Evolutionary conservation across 176 grass and related monocot species (phyloP).

Genomic region (Rhynchospora pubera): DNA sequence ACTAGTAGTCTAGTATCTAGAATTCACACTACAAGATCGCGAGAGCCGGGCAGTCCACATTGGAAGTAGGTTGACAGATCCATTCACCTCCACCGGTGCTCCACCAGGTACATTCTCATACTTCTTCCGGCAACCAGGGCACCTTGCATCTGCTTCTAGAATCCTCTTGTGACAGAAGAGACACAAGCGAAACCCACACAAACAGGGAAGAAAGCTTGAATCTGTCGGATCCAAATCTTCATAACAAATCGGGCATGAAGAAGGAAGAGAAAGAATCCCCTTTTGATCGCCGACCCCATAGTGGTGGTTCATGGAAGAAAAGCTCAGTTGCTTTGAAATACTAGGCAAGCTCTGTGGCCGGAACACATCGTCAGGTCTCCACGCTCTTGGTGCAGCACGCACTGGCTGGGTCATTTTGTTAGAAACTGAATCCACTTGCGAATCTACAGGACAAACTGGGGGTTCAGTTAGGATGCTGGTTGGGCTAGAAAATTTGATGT

Average conservation of each 20-base stretch:
- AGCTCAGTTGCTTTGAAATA: slow-evolving; percentile 75
- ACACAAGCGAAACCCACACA: slow-evolving; percentile 77
- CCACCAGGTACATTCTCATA: slow-evolving; percentile 39
- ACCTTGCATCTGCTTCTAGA: slow-evolving; percentile 68
- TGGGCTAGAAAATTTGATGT: slow-evolving; percentile 30
- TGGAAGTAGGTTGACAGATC: slow-evolving; percentile 26
- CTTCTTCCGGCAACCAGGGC: slow-evolving; percentile 93
- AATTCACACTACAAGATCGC: slow-evolving; percentile 77
- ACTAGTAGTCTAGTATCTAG: slow-evolving; percentile 51
- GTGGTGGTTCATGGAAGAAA: slow-evolving; percentile 39
- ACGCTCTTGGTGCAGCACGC: slow-evolving; percentile 47
- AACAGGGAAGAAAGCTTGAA: slow-evolving; percentile 81
- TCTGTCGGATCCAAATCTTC: slow-evolving; percentile 85
- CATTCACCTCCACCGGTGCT: slow-evolving; percentile 24
- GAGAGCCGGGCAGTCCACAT: slow-evolving; percentile 31
- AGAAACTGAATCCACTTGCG: not conserved
- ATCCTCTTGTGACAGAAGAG: slow-evolving; percentile 98
- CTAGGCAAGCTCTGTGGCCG: slow-evolving; percentile 80
- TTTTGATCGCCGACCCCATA: slow-evolving; percentile 29
- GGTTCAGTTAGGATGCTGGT: slow-evolving; percentile 10
- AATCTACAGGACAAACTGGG: not conserved
- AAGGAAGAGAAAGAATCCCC: slow-evolving; percentile 37
- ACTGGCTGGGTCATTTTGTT: slow-evolving; percentile 26
- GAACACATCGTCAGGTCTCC: slow-evolving; percentile 66
- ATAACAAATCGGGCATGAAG: slow-evolving; percentile 79